Percentiles rank a stretch among this genome's conserved stretches.
Evolutionary conservation across 306 rosid species (phyloP).

Genomic region (Malus sylvestris): DNA sequence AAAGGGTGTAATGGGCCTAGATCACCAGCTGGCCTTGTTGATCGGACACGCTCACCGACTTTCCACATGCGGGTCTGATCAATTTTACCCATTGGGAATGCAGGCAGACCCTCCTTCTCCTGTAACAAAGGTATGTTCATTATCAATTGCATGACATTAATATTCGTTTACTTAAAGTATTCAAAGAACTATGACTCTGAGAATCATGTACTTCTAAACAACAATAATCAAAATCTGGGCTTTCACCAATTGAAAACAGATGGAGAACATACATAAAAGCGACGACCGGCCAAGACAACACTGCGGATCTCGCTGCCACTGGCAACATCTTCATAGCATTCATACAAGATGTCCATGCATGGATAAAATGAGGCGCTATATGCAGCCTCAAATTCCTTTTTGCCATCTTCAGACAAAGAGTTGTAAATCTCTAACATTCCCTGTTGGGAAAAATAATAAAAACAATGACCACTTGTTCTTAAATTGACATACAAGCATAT

Average conservation of each 20-base stretch:
- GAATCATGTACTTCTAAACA: neutral
- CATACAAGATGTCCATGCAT: constrained; percentile 95
- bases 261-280: constrained; percentile 61
- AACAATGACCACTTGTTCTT: neutral
- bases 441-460: constrained; percentile 24
- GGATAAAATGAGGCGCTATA: constrained; percentile 95
- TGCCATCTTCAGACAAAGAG: constrained; percentile 67
- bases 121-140: constrained; percentile 21
- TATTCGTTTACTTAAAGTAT: neutral
- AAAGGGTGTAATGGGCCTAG: constrained; percentile 88
- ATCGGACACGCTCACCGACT: constrained; percentile 83
- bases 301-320: constrained; percentile 91
- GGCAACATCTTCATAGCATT: constrained; percentile 94
- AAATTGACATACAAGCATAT: neutral
- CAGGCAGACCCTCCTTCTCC: constrained; percentile 97
- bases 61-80: constrained; percentile 99
- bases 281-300: constrained; percentile 96
- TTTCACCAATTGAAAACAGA: neutral
- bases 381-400: constrained; percentile 80
- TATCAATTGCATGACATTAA: neutral
- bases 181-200: neutral
- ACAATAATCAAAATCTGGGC: too few species aligned
- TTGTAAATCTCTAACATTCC: constrained; percentile 87
- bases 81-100: constrained; percentile 98
- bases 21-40: constrained; percentile 76